phyloP scores from a whole-genome alignment of 495 filamentous ascomycete genomes.

The Aspergillus incahuasiensis region DNA sequence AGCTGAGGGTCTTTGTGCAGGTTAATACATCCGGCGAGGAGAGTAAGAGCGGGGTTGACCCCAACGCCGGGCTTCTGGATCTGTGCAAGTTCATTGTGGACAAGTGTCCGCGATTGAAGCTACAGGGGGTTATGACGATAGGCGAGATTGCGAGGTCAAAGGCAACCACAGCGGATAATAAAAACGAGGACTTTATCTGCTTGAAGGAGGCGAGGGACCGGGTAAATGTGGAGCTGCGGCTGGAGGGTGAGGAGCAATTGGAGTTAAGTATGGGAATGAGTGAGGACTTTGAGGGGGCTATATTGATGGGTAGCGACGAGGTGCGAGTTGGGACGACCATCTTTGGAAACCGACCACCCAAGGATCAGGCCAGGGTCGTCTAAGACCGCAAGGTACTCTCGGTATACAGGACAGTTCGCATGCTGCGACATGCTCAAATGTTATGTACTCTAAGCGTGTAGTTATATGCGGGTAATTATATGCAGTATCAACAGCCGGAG shows the following conservation, averaged over 20 bases:
- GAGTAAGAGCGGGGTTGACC: slow-evolving; percentile 75
- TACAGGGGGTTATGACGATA: slow-evolving; percentile 94
- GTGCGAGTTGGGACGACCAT: slow-evolving; percentile 95
- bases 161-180: slow-evolving; percentile 62
- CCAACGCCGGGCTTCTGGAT: slow-evolving; percentile 42
- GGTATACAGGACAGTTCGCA: not conserved
- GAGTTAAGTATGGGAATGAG: slow-evolving; percentile 86
- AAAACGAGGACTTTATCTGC: slow-evolving; percentile 84
- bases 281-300: slow-evolving; percentile 87
- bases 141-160: slow-evolving; percentile 82
- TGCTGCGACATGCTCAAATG: slow-evolving; percentile 3
- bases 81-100: slow-evolving; percentile 64
- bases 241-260: slow-evolving; percentile 35
- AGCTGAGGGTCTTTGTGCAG: slow-evolving; percentile 77
- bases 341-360: slow-evolving; percentile 76
- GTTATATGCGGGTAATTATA: too few species aligned
- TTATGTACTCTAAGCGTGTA: slow-evolving; percentile 16
- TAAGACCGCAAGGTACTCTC: slow-evolving; percentile 10
- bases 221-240: slow-evolving; percentile 47
- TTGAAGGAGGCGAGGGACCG: slow-evolving; percentile 67
- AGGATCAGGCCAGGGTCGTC: slow-evolving; percentile 56
- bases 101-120: slow-evolving; percentile 63
- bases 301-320: slow-evolving; percentile 77
- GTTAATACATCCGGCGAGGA: slow-evolving; percentile 91
- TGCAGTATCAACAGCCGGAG: slow-evolving; percentile 10